Evolutionary conservation across 2,329 filamentous ascomycete genomes (phyloP).

Genomic region (Leptographium flavum): DNA sequence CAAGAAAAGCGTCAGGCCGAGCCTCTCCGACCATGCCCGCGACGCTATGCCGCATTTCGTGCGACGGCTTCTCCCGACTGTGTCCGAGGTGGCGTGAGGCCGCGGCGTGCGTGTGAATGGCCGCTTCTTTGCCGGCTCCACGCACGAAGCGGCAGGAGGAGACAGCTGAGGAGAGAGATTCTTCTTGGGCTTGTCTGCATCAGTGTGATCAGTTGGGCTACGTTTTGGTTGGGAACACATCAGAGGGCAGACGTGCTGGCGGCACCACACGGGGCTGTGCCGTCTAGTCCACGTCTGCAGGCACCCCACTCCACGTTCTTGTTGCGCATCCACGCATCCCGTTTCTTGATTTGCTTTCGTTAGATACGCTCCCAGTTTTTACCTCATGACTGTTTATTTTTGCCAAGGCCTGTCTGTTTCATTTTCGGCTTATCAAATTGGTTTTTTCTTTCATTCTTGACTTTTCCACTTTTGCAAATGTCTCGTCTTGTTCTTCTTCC

Average conservation of each 20-base stretch:
- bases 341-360: not conserved
- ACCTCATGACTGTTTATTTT: not conserved
- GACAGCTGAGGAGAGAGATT: not conserved
- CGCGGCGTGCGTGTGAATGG: not conserved
- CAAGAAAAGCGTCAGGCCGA: constrained; percentile 19
- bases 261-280: not conserved
- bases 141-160: not conserved
- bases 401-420: not conserved
- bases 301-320: not conserved
- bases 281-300: not conserved
- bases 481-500: not conserved
- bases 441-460: not conserved
- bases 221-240: not conserved
- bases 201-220: not conserved
- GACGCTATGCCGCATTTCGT: constrained; percentile 21
- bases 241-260: not conserved
- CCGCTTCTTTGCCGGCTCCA: not conserved
- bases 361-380: not conserved
- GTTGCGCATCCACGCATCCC: not conserved
- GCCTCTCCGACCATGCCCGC: constrained; percentile 19
- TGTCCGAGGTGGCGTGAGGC: constrained; percentile 10
- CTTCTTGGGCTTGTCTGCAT: not conserved
- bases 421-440: too few species aligned
- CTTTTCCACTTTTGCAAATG: not conserved
- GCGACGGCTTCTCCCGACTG: constrained; percentile 22